Percentiles rank a stretch among this genome's conserved stretches.
Evolutionary conservation across 2,329 filamentous ascomycete species (phyloP).

Genomic region (Penicillium sp.): DNA sequence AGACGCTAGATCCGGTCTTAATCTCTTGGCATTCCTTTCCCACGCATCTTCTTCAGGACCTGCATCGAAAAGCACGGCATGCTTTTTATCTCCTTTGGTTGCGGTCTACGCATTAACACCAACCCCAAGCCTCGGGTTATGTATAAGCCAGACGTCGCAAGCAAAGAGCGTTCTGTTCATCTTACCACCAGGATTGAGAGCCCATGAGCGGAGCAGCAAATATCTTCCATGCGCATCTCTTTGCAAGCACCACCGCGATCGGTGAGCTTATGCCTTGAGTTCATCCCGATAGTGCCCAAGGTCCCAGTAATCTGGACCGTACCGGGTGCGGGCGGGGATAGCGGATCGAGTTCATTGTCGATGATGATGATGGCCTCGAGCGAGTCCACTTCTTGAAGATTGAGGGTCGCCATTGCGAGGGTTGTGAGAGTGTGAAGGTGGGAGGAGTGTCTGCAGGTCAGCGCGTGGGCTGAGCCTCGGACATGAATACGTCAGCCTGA

Average conservation of each 20-base stretch:
- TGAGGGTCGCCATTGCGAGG: constrained; percentile 12
- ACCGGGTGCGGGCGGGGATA: constrained; percentile 51
- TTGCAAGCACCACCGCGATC: constrained; percentile 46
- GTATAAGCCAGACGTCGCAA: neutral
- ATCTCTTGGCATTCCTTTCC: constrained; percentile 52
- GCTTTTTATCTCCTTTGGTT: constrained; percentile 47
- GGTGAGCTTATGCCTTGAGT: constrained; percentile 35
- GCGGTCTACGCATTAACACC: constrained; percentile 43
- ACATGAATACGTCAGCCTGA: neutral
- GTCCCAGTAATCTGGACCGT: constrained; percentile 48
- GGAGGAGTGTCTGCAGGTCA: neutral
- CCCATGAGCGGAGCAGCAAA: constrained; percentile 59
- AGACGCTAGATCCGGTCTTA: constrained; percentile 45
- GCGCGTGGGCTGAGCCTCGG: neutral
- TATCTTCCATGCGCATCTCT: constrained; percentile 53
- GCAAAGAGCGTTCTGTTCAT: neutral
- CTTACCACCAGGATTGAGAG: constrained; percentile 55
- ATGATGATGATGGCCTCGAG: constrained; percentile 55
- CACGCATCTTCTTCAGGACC: constrained; percentile 56
- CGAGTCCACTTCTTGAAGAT: constrained; percentile 46
- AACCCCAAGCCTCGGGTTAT: neutral
- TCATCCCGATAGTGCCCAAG: constrained; percentile 46
- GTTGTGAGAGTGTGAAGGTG: neutral
- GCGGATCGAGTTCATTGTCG: constrained; percentile 58
- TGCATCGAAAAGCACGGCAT: constrained; percentile 56